Evolutionary conservation across 306 rosid genomes (phyloP), one percentile per base, ranked within the genome.

Genomic region (Macrotyloma uniflorum): DNA sequence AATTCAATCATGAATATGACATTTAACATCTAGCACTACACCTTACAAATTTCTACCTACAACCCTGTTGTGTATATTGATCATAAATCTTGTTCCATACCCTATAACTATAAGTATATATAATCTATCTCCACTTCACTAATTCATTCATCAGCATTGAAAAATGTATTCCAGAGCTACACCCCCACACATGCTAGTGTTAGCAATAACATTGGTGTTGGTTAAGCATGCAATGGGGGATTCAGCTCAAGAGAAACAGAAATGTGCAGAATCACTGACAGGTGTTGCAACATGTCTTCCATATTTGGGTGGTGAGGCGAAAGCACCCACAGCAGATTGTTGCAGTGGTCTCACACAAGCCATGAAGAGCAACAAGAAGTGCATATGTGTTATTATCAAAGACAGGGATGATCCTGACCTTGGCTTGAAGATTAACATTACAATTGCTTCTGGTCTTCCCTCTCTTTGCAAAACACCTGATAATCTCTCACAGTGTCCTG

Each of bases 261-360:
- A 84, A 50, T 91, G 90, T 28, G 57, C 70, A 2, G 85, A 76
- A 77, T 80, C 89, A 79, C 54, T 89, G 30, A 76, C 36, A 16
- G 89, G 82, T 51, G 14, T 91, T 70, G 89, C 89, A 8, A 87
- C 93, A 2, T 91, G 96, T 72, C 83, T 89, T 23, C 84, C 93
- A 32, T 89, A 87, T 22, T 80, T 91, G 33, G 83, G 86, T 18
- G 90, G 88, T 19, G 68, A 89, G 8, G 90, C 89, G 26, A 91
- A 70, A 79, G 68, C 89, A 12, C 96, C 93, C 1, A 87, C 96
- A 32, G 86, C 82, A 1, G 92, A 88, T 69, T 90, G 95, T 43
- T 90, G 95, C 68, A 80, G 19, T 13, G 90, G 93, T 49, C 88
- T 89, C 12, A 89, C 85, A 43, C 80, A 82, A 64, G 89, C 84